Base-by-base conservation (phyloP, 2,329 filamentous ascomycete genomes). In the Escovopsis sp. region DNA sequence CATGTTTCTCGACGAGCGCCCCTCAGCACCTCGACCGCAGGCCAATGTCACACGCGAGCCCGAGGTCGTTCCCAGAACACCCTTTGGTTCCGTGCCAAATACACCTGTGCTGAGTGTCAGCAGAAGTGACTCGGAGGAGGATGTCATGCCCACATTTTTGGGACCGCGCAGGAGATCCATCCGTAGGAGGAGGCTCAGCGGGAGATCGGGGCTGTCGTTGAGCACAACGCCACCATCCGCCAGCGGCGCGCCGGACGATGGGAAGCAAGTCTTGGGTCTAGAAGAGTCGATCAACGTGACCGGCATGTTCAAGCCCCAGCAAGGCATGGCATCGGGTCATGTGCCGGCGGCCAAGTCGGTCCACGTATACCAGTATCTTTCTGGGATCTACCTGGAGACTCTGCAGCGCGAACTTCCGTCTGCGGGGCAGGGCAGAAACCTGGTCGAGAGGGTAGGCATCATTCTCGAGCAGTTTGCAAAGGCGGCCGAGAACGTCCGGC, bases 81-180 rank as follows among this genome's bases (percentile, higher is more conserved):
- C 66, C 0, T 71, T 67, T 39, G 64, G 65, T 43, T 67, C 72
- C 0, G 73, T 65, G 40, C 66, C 70, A 2, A 65, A 60, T 13
- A 62, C 64, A 0, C 67, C 68, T 5, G 64, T 69, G 50, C 58
- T 76, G 16, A 74, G 70, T 49, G 65, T 72, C 41, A 78, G 72
- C 50, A 68, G 69, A 37, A 80, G 75, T 48, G 76, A 80, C 48
- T 81, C 76, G 0, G 76, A 81, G 50, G 76, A 80, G 47, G 76
- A 81, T 40, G 72, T 73, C 0, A 63, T 78, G 6, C 72, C 71
- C 3, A 76, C 66, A 45, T 80, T 81, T 51, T 57, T 80, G 2
- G 70, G 70, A 1, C 61, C 71, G 7, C 64, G 59, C 43, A 62
- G 58, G 39, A 62, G 57, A 32, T 52, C 47, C 13, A 52, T 59